Base-by-base conservation (phyloP, 352 stramenopile species). In the Globisporangium polare region DNA sequence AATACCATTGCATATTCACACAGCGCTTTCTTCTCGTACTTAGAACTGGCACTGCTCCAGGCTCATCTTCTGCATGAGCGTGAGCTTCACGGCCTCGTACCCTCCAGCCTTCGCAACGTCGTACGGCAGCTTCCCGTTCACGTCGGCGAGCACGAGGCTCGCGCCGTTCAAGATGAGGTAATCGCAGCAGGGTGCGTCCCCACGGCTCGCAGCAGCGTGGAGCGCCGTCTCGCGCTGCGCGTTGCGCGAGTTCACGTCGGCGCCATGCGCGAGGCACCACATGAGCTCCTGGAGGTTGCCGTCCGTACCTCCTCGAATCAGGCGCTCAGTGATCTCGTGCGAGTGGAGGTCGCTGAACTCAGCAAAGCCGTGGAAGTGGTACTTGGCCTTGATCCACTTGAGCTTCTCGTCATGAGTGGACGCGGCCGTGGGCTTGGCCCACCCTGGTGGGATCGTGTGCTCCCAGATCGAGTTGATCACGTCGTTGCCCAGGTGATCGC, bases 341-440 rank as follows among this genome's bases (percentile, higher is more conserved):
- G 62, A 33, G 2, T 62, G 61, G 5, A 80, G 33, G 22, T 62
- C 66, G 29, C 55, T 72, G 17, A 66, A 68, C n/a, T 80, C 71
- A 2, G 73, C 72, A 68, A 94, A 89, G 2, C 73, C 77, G 53
- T 83, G 81, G 53, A 92, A 87, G 52, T 90, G 80, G 54, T 95
- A 95, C 67, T 95, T 95, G 35, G 84, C 83, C 53, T 89, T 90
- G 57, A 94, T 92, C 72, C 76, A 95, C 53, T 85, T 84, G 53
- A 79, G 67, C 49, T 94, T 95, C 10, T 93, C 84, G 15, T 90
- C 78, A 18, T 83, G 68, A n/a, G 68, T 63, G 10, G 86, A 74
- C 20, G 62, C 63, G 0, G 81, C 53, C 2, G 56, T 74, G 2
- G 81, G 84, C 33, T 81, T 88, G 2, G 58, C 75, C 80, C 83